phyloP scores from a whole-genome alignment of 1,284 basidiomycete genomes.

The Pyrrhoderma lamaoense region DNA sequence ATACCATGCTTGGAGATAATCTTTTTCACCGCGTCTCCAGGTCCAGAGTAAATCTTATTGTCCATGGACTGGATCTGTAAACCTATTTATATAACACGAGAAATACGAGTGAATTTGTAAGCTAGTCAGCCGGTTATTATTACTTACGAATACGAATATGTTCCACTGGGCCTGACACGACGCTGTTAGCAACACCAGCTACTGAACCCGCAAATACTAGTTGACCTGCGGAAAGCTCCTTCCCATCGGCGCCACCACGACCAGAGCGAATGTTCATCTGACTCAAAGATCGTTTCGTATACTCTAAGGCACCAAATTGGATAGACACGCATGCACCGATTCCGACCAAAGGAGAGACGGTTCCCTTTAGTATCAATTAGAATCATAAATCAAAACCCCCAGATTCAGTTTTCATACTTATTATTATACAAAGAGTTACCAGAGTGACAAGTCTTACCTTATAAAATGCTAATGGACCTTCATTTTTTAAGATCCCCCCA shows the following conservation, averaged over 20 bases:
- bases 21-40: conserved; percentile 79
- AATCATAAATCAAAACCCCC: background rate
- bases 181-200: conserved; percentile 86
- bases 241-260: conserved; percentile 52
- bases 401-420: conserved; percentile 12
- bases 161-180: conserved; percentile 94
- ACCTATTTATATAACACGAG: conserved; percentile 33
- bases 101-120: no score
- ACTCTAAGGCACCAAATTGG: conserved; percentile 92
- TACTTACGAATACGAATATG: conserved; percentile 91
- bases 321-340: conserved; percentile 96
- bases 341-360: conserved; percentile 86
- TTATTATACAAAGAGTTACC: no score
- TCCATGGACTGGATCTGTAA: conserved; percentile 81
- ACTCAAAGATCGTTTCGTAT: conserved; percentile 80
- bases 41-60: conserved; percentile 72
- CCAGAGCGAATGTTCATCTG: conserved; percentile 48
- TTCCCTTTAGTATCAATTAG: conserved; percentile 52
- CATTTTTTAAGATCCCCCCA: conserved; percentile 78
- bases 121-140: no score
- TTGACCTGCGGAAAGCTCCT: conserved; percentile 54
- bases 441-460: no score
- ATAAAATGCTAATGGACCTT: conserved; percentile 93
- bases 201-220: conserved; percentile 73
- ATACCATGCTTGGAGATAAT: conserved; percentile 73